Conservation (phyloP, 371 early-diverging fungal species). For the Umbelopsis sp. region DNA sequence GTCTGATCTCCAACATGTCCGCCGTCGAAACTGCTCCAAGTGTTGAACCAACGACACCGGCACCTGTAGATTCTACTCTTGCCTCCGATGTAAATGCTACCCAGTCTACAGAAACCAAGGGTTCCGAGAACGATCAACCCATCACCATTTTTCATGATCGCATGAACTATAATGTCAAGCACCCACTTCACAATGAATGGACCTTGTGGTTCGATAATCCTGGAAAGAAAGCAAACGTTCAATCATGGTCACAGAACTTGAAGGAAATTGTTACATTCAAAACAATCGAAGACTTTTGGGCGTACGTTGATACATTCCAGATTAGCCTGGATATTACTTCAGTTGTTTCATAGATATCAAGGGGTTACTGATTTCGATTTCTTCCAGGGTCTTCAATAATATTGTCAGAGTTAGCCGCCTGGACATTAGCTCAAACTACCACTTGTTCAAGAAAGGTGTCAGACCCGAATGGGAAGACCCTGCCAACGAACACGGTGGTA, state of each 20-base stretch:
- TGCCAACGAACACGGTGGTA: conserved; percentile 95
- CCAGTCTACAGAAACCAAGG: conserved; percentile 15
- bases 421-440: conserved; percentile 86
- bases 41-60: conserved; percentile 8
- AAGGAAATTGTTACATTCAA: conserved; percentile 87
- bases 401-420: conserved; percentile 82
- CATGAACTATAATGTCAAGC: conserved; percentile 82
- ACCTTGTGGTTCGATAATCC: conserved; percentile 96
- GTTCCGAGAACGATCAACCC: conserved; percentile 24
- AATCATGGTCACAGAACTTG: conserved; percentile 89
- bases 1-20: conserved; percentile 21
- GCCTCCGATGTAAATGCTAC: conserved; percentile 14
- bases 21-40: conserved; percentile 27
- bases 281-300: conserved; percentile 98
- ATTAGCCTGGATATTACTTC: not conserved
- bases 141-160: conserved; percentile 43
- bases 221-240: conserved; percentile 72
- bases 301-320: conserved; percentile 50
- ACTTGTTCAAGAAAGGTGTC: conserved; percentile 96
- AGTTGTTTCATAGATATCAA: not conserved
- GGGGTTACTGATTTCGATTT: not conserved
- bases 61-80: conserved; percentile 17
- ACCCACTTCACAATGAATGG: conserved; percentile 91
- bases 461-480: conserved; percentile 99
- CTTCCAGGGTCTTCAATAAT: conserved; percentile 83